Evolutionary conservation across 176 grass and related monocot species (phyloP), one percentile per base, ranked within the genome.

Genomic region (Thalia dealbata): DNA sequence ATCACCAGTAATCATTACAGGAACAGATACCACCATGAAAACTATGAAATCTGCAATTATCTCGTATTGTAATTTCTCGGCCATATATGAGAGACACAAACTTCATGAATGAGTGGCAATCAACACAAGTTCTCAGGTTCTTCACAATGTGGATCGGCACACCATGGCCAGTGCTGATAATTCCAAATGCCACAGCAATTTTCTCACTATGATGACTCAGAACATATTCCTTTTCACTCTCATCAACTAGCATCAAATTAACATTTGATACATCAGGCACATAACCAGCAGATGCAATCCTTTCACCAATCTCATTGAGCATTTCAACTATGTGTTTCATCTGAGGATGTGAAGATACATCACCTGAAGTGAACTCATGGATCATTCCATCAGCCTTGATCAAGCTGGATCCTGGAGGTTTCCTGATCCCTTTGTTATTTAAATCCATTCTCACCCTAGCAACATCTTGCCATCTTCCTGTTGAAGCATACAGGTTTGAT

Each of bases 71-170:
- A 61, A 74, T 61, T 74, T 74, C 52, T 60, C 72, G 51, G 26
- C 8, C 28, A 74, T 74, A 74, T 7, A 74, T 32, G 3, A 26
- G 16, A 38, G 72, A 74, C 2, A 60, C 72, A 61, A 60, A 14
- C 72, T 74, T 74, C 72, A 74, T 74, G 54, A 74, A 74, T 15
- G 72, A 74, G 28, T 74, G 72, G 50, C 72, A 74, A 60, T 74
- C 72, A 60, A 19, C 52, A 60, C 72, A 74, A 23, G 52, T 74
- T 54, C 72, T 74, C 16, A 74, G 35, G 72, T 74, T 74, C 30
- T 74, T 74, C 10, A 24, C 18, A 43, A 74, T 32, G 28, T 21
- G 51, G 8, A 74, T 61, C 3, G 72, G 30, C 28, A 74, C 51
- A 15, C 72, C 72, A 14, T 4, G 52, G 61, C 29, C 29, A 8